Evolutionary conservation across 345 rosid genomes (phyloP), one percentile per base, ranked within the genome.

Genomic region (Salix exigua): DNA sequence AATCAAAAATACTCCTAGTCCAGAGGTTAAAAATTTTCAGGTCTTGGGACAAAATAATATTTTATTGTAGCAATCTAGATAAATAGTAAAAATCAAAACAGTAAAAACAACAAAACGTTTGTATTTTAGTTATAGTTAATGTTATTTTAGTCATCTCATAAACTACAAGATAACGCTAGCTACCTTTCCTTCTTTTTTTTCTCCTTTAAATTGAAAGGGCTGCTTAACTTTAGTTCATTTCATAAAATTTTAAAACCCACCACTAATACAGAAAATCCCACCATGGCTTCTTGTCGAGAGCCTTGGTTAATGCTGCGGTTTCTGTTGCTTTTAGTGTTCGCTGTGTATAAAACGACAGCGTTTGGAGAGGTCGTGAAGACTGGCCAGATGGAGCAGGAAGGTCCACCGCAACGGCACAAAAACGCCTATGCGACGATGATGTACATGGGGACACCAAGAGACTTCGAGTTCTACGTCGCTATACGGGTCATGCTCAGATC

Each of bases 381-480:
- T 28, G 48, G 16, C 23, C 67, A 42, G 5, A 31, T 33, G 13
- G 55, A 17, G 42, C 79, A 30, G 53, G 18, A 55, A n/a, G 65
- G 60, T 2, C 68, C 6, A 76, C 80, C 78, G 77, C 76, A 58
- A 73, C 80, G 75, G 66, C 97, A 89, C 65, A 83, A 66, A 79
- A 91, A 93, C 87, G 99, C 99, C 1, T 96, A 95, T 60, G 99
- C 97, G 33, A 88, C 98, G 88, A 95, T 95, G 96, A 93, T 95
- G 99, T 95, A 95, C 79, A 91, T 95, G 98, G 98, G 98, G 42
- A 93, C 99, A 30, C 97, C 99, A 18, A 88, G 99, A 73, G 98
- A 93, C 89, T 96, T 93, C 81, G 99, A 96, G 89, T 96, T 92
- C 82, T 96, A 91, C 79, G 90, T 92, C 23, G 99, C 98, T 40